Conservation (phyloP, 2,329 filamentous ascomycete species). For the Fusarium ramigenum region DNA sequence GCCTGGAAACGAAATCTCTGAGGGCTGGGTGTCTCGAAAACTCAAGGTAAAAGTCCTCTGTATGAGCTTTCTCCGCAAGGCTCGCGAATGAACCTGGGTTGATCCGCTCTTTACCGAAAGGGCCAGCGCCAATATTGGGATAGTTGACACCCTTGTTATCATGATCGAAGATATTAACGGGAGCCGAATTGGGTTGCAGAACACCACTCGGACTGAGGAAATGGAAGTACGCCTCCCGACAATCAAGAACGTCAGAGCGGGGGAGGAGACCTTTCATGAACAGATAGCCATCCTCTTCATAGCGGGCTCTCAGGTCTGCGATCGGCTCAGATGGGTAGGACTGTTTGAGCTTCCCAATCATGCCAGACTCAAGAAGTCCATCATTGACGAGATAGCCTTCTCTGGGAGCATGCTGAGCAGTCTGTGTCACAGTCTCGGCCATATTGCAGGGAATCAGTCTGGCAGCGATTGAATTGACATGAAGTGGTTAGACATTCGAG, state of each 20-base stretch:
- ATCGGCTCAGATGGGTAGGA: slow-evolving; percentile 2
- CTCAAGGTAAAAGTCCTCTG: slow-evolving; percentile 13
- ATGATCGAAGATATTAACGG: slow-evolving; percentile 15
- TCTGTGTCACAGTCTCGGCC: not conserved
- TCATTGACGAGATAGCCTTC: slow-evolving; percentile 4
- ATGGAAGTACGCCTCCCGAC: slow-evolving; percentile 13
- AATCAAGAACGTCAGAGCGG: slow-evolving; percentile 8
- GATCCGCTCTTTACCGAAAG: not conserved
- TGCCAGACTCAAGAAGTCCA: not conserved
- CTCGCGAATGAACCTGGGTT: slow-evolving; percentile 12
- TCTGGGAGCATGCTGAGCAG: not conserved
- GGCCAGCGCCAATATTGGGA: slow-evolving; percentile 15
- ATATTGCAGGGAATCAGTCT: not conserved
- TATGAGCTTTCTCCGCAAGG: slow-evolving; percentile 22
- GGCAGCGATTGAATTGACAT: not conserved
- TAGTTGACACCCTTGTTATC: slow-evolving; percentile 6
- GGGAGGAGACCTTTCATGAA: slow-evolving; percentile 17
- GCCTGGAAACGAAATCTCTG: not conserved
- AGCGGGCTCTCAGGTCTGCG: not conserved
- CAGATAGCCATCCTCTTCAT: slow-evolving; percentile 8
- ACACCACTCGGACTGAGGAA: slow-evolving; percentile 11
- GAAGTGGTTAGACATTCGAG: not conserved
- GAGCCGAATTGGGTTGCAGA: not conserved
- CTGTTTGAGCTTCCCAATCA: not conserved
- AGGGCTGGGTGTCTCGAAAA: slow-evolving; percentile 8